Percentiles rank a stretch among this genome's conserved stretches.
These are phyloP conservation scores for Pseudonitzschia pungens DNA, from an alignment of 108 stramenopile species.

Conservation along the genomic window DNA sequence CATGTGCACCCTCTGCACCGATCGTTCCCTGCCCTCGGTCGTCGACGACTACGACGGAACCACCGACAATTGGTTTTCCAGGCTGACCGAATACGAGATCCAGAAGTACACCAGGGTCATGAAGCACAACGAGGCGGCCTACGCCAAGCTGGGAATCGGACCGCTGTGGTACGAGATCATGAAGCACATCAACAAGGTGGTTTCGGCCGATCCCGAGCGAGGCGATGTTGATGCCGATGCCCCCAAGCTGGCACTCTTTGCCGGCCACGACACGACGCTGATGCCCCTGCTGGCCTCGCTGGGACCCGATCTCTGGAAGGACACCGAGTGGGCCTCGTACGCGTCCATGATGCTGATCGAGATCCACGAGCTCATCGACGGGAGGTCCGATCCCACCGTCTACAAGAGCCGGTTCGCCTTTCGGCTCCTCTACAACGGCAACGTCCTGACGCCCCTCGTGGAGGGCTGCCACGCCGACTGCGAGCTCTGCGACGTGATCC, in stretches of 20 bases:
- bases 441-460: constrained; percentile 57
- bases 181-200: constrained; percentile 49
- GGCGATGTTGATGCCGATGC: constrained; percentile 10
- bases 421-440: constrained; percentile 79
- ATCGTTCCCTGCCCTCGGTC: constrained; percentile 63
- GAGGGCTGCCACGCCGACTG: constrained; percentile 47
- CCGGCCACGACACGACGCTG: constrained; percentile 87
- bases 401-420: constrained; percentile 55
- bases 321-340: constrained; percentile 74
- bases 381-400: constrained; percentile 13
- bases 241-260: constrained; percentile 54
- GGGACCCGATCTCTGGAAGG: constrained; percentile 60
- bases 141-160: constrained; percentile 69
- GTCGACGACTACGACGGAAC: constrained; percentile 60
- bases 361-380: constrained; percentile 40
- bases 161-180: constrained; percentile 71
- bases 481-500: constrained; percentile 62
- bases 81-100: constrained; percentile 18
- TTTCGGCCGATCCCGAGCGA: constrained; percentile 2
- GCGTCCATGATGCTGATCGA: constrained; percentile 82
- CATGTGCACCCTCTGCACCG: constrained; percentile 65
- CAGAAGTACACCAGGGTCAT: constrained; percentile 20
- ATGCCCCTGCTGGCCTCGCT: constrained; percentile 81
- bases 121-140: constrained; percentile 45
- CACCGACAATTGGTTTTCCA: constrained; percentile 13